Evolutionary conservation across 768 basidiomycete species (phyloP), one percentile per base, ranked within the genome.

Genomic region (Suillus bovinus): DNA sequence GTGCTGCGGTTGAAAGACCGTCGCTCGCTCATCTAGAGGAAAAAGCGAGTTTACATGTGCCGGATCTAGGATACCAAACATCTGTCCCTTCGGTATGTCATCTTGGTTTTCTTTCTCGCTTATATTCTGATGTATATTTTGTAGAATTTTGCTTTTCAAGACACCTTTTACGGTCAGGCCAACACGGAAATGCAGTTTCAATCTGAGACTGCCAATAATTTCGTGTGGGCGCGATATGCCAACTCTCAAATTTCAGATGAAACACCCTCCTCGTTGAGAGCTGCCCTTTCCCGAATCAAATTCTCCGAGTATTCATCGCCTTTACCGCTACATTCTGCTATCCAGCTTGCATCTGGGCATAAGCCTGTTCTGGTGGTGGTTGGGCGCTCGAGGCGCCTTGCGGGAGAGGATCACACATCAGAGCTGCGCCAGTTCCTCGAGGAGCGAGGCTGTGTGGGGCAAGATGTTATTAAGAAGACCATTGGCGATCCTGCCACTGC

Each of bases 401-500:
- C 86, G 0, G 80, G 82, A 0, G 85, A 87, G 67, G 79, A 80
- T 8, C 84, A 91, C 62, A 70, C 74, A 11, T 71, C 67, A 0
- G 95, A 97, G 76, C 71, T 94, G 65, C 77, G 75, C 41, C 66
- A 76, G 61, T 69, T 91, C 31, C 71, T 81, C 5, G 62, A 73
- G 9, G 81, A 81, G 67, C 46, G 61, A 5, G 57, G 57, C 24
- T 56, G 36, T 3, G 33, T 16, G 8, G 61, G 54, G 22, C 27
- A 46, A 1, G 72, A 75, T 16, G 50, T 67, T 59, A 85, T 94
- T 63, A 80, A 82, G 71, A 89, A 90, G 77, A 94, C 94, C 24
- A 80, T 96, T 29, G 96, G 96, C 3, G 92, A 96, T 71, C 88
- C 92, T 20, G 91, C 86, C 3, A 84, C 88, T 44, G 88, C 88